Evolutionary conservation across 495 filamentous ascomycete genomes (phyloP).

Genomic region (Penicillium bovifimosum): DNA sequence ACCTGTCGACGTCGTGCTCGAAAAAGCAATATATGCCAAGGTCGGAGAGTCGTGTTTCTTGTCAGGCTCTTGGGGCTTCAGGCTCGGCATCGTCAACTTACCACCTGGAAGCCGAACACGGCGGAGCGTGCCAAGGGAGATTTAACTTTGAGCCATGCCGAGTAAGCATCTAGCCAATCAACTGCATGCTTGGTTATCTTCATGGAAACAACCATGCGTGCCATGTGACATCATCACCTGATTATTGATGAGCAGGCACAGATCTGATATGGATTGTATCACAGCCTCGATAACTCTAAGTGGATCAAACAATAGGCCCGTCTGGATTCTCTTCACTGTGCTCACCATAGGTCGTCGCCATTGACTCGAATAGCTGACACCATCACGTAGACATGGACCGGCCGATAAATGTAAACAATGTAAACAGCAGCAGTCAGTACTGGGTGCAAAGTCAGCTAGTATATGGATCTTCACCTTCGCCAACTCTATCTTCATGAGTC

Average conservation of each 20-base stretch:
- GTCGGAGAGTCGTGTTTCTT: background rate
- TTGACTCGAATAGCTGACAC: background rate
- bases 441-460: too few relatives aligned
- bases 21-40: slow-evolving; percentile 5
- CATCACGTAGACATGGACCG: too few relatives aligned
- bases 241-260: background rate
- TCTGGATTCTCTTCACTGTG: background rate
- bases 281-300: too few relatives aligned
- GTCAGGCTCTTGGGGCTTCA: background rate
- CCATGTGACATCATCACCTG: slow-evolving; percentile 2
- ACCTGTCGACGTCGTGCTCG: background rate
- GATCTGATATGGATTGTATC: background rate
- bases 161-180: background rate
- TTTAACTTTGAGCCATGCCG: background rate
- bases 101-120: background rate
- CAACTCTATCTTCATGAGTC: background rate
- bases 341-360: background rate
- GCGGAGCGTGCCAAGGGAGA: background rate
- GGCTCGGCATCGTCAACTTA: background rate
- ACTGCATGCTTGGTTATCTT: background rate
- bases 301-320: too few relatives aligned
- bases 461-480: background rate
- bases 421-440: too few relatives aligned
- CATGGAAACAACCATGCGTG: too few relatives aligned
- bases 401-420: too few relatives aligned